Evolutionary conservation across 2,329 filamentous ascomycete species (phyloP), one percentile per base, ranked within the genome.

Genomic region (Talaromyces atroroseus): DNA sequence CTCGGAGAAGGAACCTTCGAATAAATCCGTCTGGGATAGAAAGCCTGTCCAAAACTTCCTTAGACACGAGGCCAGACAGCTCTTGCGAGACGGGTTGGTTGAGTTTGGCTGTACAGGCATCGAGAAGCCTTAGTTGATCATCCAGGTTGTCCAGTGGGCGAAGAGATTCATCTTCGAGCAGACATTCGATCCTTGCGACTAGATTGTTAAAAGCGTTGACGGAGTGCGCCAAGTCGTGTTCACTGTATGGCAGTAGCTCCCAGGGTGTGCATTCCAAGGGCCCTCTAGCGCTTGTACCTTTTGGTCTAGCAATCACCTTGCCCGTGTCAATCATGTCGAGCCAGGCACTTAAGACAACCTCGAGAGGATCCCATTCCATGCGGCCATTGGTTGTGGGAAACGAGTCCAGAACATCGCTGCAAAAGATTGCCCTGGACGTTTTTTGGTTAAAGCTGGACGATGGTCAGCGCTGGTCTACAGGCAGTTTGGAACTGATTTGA

Each of bases 401-500:
- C 24, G 46, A 48, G 46, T 48, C 46, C 46, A 48, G 29, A 21
- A 48, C n/a, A 48, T 48, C 46, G 24, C 46, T 48, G 46, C 46
- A 48, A 26, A 32, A 48, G 7, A 48, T 60, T 52, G 47, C 20
- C 5, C 24, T 38, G 23, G 29, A 48, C 46, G 55, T 32, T 46
- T 53, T 48, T 47, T 46, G 40, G 40, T 46, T 47, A 8, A 54
- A 54, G 20, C 36, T 44, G 29, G 42, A 53, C 46, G n/a, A 48
- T 26, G 10, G 46, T 48, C 21, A 48, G 46, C 46, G 21, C 18
- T 20, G 21, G 5, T 32, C 21, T 26, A n/a, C 21, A 48, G 10
- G 14, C n/a, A 48, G 21, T 48, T 48, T 21, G 14, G 24, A 29
- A 48, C 8, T 24, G 24, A 12, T 48, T 48, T 21, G 16, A 34